A percentile compares a stretch with the other conserved stretches of the same genome.
These are phyloP conservation scores for Colletotrichum liriopes DNA, from an alignment of 2,329 filamentous ascomycete genomes.

Conservation along the genomic window DNA sequence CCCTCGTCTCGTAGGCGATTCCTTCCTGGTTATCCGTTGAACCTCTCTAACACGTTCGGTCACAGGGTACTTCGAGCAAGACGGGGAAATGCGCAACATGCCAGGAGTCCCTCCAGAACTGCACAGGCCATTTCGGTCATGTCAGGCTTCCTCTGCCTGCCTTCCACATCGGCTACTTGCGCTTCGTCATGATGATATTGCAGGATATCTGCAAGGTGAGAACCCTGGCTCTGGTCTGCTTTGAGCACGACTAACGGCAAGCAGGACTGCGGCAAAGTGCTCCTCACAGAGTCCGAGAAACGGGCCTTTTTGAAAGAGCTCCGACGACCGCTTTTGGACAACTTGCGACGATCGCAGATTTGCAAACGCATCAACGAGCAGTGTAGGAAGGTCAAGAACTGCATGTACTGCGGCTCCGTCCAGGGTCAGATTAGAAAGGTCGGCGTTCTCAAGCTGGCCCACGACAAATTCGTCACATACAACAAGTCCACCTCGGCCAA, in stretches of 20 bases:
- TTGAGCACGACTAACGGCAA: neutral
- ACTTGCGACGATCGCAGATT: slow-evolving; percentile 85
- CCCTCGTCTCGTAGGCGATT: slow-evolving; percentile 74
- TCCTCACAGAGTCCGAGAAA: slow-evolving; percentile 86
- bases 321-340: slow-evolving; percentile 87
- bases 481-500: slow-evolving; percentile 90
- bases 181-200: slow-evolving; percentile 91
- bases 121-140: slow-evolving; percentile 96
- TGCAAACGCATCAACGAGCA: slow-evolving; percentile 91
- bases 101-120: slow-evolving; percentile 83
- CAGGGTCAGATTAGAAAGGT: slow-evolving; percentile 96
- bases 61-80: slow-evolving; percentile 87
- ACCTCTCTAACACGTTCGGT: neutral
- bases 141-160: slow-evolving; percentile 91
- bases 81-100: slow-evolving; percentile 86
- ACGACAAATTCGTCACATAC: slow-evolving; percentile 92
- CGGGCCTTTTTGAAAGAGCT: slow-evolving; percentile 85
- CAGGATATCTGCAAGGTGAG: slow-evolving; percentile 92
- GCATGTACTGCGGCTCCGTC: slow-evolving; percentile 83
- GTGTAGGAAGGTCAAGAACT: slow-evolving; percentile 88
- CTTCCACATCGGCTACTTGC: slow-evolving; percentile 97
- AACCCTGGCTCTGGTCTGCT: neutral
- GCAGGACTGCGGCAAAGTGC: slow-evolving; percentile 84
- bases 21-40: neutral
- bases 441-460: slow-evolving; percentile 91